Conservation (phyloP, 345 rosid species). For the Mangifera indica region DNA sequence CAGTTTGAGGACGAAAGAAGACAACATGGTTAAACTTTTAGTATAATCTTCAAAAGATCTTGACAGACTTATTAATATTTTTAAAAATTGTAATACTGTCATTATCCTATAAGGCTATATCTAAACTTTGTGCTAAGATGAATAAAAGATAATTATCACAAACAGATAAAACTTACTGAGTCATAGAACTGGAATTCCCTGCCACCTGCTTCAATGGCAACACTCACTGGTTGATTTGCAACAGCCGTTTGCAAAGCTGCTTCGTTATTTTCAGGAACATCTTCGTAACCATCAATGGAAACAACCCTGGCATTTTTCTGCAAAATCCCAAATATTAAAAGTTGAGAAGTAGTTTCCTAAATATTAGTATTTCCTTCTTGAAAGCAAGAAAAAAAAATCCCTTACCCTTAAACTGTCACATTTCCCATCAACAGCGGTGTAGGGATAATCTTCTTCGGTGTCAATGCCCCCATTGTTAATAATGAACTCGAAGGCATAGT, state of each 20-base stretch:
- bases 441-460: conserved; percentile 80
- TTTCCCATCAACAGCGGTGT: conserved; percentile 49
- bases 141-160: background rate
- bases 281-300: conserved; percentile 62
- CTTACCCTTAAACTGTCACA: conserved; percentile 76
- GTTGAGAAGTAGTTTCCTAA: background rate
- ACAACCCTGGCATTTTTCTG: conserved; percentile 90
- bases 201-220: conserved; percentile 88
- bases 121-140: background rate
- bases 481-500: conserved; percentile 84
- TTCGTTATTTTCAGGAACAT: conserved; percentile 69
- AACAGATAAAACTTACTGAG: conserved; percentile 41
- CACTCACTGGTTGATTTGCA: conserved; percentile 73
- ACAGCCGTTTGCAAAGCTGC: conserved; percentile 68
- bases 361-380: background rate
- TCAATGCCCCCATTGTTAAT: conserved; percentile 89
- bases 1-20: background rate
- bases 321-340: conserved; percentile 7
- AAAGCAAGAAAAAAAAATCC: background rate
- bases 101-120: background rate
- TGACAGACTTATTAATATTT: background rate
- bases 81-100: background rate
- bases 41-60: background rate
- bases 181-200: conserved; percentile 70
- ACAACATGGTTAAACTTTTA: background rate